phyloP scores from a whole-genome alignment of 805 yeast species.

The Saccharomycopsis vini region DNA sequence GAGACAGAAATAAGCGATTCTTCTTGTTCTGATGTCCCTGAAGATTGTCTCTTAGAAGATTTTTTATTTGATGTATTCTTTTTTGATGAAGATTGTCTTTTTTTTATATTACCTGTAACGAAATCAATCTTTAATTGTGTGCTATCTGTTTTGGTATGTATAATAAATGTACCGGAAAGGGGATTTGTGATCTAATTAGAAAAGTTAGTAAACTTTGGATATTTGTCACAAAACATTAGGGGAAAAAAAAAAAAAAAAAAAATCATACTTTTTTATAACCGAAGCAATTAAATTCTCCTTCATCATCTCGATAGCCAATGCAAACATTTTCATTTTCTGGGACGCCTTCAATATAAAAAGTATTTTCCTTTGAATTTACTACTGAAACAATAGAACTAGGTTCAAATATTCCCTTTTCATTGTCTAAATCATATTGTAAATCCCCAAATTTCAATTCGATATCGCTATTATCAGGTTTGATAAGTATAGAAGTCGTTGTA shows the following conservation, averaged over 20 bases:
- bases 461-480: neutral
- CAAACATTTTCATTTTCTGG: conserved; percentile 2
- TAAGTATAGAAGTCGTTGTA: neutral
- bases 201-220: neutral
- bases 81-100: neutral
- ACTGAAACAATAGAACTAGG: neutral
- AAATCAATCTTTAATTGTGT: neutral
- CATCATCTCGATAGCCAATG: conserved; percentile 6
- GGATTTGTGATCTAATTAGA: neutral
- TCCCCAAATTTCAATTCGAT: conserved; percentile 1
- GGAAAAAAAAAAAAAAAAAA: neutral
- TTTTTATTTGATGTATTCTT: too few species aligned
- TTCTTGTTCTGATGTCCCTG: neutral
- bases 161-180: neutral
- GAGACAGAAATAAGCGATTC: conserved; percentile 1
- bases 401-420: neutral
- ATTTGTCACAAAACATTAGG: neutral
- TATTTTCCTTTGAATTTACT: neutral
- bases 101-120: neutral
- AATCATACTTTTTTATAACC: conserved; percentile 9
- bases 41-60: too few species aligned
- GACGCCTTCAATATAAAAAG: neutral
- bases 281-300: conserved; percentile 9
- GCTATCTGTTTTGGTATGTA: conserved; percentile 2
- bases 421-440: neutral